These are phyloP conservation scores for Pyrus bretschneideri DNA, from an alignment of 306 rosid species.

Conservation along the genomic window DNA sequence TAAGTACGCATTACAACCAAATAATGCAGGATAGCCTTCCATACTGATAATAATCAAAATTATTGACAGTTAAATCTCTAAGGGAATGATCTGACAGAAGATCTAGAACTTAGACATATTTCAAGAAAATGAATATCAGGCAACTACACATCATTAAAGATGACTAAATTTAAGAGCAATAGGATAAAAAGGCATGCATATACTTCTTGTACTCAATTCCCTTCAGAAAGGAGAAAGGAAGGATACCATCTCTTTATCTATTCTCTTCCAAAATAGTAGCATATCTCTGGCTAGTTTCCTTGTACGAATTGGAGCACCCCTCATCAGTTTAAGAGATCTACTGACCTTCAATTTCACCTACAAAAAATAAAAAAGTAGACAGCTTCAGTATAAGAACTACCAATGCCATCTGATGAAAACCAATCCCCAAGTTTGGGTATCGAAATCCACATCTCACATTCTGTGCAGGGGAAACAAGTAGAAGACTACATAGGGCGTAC, in stretches of 20 bases:
- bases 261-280: conserved; percentile 88
- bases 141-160: neutral
- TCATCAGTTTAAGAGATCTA: conserved; percentile 77
- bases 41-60: neutral
- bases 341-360: conserved; percentile 87
- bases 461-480: conserved; percentile 1
- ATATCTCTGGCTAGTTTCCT: conserved; percentile 90
- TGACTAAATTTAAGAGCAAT: neutral
- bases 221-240: conserved; percentile 15
- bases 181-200: neutral
- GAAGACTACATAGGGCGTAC: neutral
- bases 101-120: neutral
- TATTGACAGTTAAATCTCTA: neutral
- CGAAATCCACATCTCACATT: conserved; percentile 12
- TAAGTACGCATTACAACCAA: neutral
- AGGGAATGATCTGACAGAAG: neutral
- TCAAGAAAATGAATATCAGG: neutral
- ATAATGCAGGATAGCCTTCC: neutral
- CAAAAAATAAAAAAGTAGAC: conserved; percentile 3
- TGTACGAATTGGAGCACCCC: conserved; percentile 76
- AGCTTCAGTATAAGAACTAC: conserved; percentile 19
- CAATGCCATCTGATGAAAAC: conserved; percentile 3
- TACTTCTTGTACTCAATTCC: conserved; percentile 2
- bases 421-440: conserved; percentile 8
- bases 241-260: conserved; percentile 90